Evolutionary conservation across 371 early-diverging fungal species (phyloP), one percentile per base, ranked within the genome.

Genomic region (Rhizopus delemar): DNA sequence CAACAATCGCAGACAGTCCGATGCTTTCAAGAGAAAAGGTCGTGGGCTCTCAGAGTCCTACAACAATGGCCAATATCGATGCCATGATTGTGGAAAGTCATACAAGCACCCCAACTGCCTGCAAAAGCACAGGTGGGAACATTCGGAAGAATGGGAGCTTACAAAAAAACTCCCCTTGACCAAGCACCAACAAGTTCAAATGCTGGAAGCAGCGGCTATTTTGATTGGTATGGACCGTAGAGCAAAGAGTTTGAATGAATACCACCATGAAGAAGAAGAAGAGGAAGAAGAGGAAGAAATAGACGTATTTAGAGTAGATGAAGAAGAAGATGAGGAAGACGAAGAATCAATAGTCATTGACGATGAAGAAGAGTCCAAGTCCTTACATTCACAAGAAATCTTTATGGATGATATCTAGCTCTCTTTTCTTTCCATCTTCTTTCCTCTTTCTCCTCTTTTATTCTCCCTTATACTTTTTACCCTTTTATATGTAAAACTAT

Each of bases 111-210:
- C 85, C 35, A 86, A 84, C 57, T 88, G 87, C 49, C 71, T 90
- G 9, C 68, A 76, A 65, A 86, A 86, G 64, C 90, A 90, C 68
- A 81, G 84, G 31, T 86, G 87, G 87, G 86, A 89, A 58, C 90
- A 90, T 54, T 85, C 87, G 15, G 83, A 81, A 48, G 74, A 83
- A 57, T 90, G 90, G 90, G 80, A 80, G 38, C 57, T 81, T 46
- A 83, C 87, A 4, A 78, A 81, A 52, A 86, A 86, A 58, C 68
- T 90, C 43, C 69, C 81, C 34, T 68, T 89, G 34, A 83, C 88
- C 35, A 89, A 88, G 58, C 90, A 90, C 65, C 89, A 89, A 54
- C 90, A 90, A 60, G 89, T 90, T 2, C 88, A 87, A 59, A 66
- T 90, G 71, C 70, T 90, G 60, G 90, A 90, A 57, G 90, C 90